Base-by-base conservation (phyloP, 2,329 filamentous ascomycete species). In the Scedosporium dehoogii region DNA sequence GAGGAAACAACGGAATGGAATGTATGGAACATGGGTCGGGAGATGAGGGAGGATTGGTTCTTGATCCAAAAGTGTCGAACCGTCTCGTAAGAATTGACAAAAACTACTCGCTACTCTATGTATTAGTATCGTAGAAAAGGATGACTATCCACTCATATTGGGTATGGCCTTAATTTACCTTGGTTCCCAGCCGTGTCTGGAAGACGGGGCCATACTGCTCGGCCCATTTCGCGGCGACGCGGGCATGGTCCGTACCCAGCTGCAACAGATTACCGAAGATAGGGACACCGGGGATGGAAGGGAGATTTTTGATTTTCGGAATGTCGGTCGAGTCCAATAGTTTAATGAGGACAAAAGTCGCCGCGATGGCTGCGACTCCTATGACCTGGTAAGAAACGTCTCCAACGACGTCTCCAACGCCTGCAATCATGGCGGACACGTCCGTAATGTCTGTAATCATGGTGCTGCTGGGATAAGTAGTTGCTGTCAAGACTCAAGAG, bases 1-100 rank as follows among this genome's bases (percentile, higher is more conserved):
- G 81, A 85, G 1, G 89, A 91, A 3, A 92, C 87, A 3, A 92
- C 87, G 4, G 82, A 89, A 73, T 92, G 90, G 73, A 92, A 93
- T 0, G 90, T 93, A 73, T 93, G 89, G 58, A 92, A 83, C 25
- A 81, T 90, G 0, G 90, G 90, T 1, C 90, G 83, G 0, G 88
- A 92, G 68, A 92, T 91, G 63, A 92, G 76, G 0, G 89, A 81
- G 0, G 89, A 90, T 68, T 92, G 89, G 68, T 93, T 87, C 9
- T 85, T 88, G 71, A 92, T 88, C 86, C 89, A 92, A 23, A 93
- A 78, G 66, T 87, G 79, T 62, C 83, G 85, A 41, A 92, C 88
- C 0, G 87, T 83, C 21, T 90, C 86, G 68, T 91, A 92, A 1
- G 84, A 86, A 68, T 93, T 93, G 65, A 88, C 89, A 69, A 91